Conservation (phyloP, 169 alveolate genomes). For the Cystoisospora suis region DNA sequence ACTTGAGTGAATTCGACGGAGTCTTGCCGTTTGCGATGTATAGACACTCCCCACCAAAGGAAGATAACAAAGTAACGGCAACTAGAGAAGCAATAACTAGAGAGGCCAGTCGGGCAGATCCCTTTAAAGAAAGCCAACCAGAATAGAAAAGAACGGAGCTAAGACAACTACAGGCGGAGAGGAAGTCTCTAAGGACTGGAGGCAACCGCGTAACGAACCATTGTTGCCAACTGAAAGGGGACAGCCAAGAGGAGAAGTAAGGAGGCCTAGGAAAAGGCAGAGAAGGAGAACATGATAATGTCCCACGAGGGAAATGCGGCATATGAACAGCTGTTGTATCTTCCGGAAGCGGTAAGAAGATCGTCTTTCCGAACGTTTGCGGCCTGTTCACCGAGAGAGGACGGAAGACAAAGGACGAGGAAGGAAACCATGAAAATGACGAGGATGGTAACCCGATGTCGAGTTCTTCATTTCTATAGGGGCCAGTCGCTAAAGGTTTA, state of each 20-base stretch:
- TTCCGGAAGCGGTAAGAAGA: not conserved
- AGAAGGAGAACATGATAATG: not conserved
- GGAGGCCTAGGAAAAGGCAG: not conserved
- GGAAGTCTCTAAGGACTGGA: not conserved
- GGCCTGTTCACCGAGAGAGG: not conserved
- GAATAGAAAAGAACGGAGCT: not conserved
- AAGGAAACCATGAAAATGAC: not conserved
- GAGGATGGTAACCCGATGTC: no score
- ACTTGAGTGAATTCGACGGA: not conserved
- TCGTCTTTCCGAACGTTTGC: not conserved
- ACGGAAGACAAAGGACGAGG: not conserved
- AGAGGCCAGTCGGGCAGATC: not conserved
- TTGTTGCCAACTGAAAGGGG: not conserved
- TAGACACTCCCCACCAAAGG: not conserved
- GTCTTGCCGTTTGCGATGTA: not conserved
- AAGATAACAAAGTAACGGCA: not conserved
- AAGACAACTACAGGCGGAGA: not conserved
- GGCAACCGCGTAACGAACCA: not conserved
- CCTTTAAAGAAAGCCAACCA: not conserved
- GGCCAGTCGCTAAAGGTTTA: no score
- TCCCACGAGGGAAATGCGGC: not conserved
- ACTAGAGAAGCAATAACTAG: not conserved
- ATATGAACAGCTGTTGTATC: not conserved
- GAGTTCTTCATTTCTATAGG: no score
- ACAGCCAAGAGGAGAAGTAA: not conserved